These are phyloP conservation scores for Hypoxylon lenormandii DNA, from an alignment of 495 filamentous ascomycete species.

Conservation along the genomic window DNA sequence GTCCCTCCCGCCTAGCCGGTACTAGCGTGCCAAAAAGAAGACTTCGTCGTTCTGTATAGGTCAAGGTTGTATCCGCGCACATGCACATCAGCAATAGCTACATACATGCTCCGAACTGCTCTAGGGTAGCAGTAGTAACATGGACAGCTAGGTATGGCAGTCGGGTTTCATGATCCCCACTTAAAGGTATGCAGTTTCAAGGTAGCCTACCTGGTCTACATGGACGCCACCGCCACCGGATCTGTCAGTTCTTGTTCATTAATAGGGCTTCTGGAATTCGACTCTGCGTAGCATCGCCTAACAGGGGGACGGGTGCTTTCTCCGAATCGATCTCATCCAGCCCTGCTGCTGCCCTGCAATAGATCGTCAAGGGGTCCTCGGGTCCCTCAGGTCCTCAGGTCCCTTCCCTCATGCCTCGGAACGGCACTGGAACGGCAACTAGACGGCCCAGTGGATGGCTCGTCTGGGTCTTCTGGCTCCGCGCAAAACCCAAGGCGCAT, in stretches of 20 bases:
- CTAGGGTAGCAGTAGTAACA: constrained; percentile 41
- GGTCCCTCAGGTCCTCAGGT: constrained; percentile 24
- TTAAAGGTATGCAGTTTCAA: constrained; percentile 46
- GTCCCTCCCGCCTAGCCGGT: constrained; percentile 37
- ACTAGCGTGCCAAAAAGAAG: constrained; percentile 29
- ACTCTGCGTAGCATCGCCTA: constrained; percentile 41
- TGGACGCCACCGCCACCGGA: constrained; percentile 52
- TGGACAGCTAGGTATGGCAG: constrained; percentile 38
- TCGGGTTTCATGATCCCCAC: constrained; percentile 49
- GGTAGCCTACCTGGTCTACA: constrained; percentile 24
- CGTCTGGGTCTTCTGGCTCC: constrained; percentile 27
- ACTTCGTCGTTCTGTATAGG: constrained; percentile 41
- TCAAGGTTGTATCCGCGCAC: constrained; percentile 46
- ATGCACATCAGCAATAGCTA: constrained; percentile 49
- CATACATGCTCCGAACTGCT: constrained; percentile 32
- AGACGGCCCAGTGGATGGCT: constrained; percentile 20
- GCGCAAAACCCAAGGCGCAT: constrained; percentile 43
- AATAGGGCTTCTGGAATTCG: constrained; percentile 48
- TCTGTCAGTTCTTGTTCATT: constrained; percentile 48
- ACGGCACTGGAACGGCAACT: constrained; percentile 40
- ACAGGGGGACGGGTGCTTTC: constrained; percentile 46
- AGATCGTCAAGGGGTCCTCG: constrained; percentile 41
- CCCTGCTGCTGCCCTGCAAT: constrained; percentile 43
- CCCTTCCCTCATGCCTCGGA: constrained; percentile 39
- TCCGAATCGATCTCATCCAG: constrained; percentile 48